A percentile compares a stretch with the other conserved stretches of the same genome.
phyloP scores from a whole-genome alignment of 2,329 filamentous ascomycete species.

The Penicillium sp. region DNA sequence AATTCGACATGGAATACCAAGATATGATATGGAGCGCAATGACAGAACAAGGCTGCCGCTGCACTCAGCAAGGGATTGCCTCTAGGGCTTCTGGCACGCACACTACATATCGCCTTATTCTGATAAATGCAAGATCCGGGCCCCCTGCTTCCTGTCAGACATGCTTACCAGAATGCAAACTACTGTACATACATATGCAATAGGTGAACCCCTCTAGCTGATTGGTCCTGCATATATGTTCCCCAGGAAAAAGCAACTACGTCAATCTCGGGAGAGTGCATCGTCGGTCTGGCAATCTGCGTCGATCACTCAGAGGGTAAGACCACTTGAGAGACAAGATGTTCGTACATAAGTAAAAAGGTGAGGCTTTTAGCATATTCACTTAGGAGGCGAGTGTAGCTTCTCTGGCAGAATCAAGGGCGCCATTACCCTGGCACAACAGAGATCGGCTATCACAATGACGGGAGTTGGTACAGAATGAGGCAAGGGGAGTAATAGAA shows the following conservation, averaged over 20 bases:
- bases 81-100: conserved; percentile 9
- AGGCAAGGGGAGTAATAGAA: not conserved
- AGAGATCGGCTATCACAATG: no score
- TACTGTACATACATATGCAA: no score
- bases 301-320: not conserved
- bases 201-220: not conserved
- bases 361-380: not conserved
- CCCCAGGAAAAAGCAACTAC: conserved; percentile 1
- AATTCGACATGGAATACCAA: not conserved
- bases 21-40: conserved; percentile 4
- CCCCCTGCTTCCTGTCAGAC: conserved; percentile 19
- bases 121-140: conserved; percentile 5
- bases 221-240: not conserved
- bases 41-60: conserved; percentile 5
- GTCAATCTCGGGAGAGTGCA: conserved; percentile 3
- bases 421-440: no score
- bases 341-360: not conserved
- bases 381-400: no score
- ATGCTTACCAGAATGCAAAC: conserved; percentile 1
- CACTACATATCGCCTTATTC: not conserved
- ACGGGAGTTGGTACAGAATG: no score
- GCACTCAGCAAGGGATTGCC: conserved; percentile 13
- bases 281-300: not conserved
- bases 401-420: no score
- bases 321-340: not conserved